Percentiles rank a stretch among this genome's conserved stretches.
These are phyloP conservation scores for Plantago elongata DNA, from an alignment of 257 asterid genomes.

Conservation along the genomic window DNA sequence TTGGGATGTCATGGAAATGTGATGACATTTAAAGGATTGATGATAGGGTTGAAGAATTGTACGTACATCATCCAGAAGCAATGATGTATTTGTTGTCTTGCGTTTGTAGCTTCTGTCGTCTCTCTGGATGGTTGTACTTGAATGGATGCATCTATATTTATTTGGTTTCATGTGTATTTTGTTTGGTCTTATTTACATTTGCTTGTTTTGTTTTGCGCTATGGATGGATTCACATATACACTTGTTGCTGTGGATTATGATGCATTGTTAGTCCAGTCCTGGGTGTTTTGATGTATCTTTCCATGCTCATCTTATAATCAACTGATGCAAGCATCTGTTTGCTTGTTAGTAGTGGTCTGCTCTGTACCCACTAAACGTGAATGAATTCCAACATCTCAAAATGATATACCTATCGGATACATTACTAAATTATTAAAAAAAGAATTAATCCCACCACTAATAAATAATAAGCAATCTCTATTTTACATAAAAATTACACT, in stretches of 20 bases:
- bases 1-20: conserved; percentile 29
- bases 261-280: no score
- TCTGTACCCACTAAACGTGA: no score
- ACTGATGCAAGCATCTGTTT: no score
- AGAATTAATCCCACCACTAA: no score
- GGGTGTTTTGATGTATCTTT: neutral
- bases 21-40: conserved; percentile 29
- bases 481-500: no score
- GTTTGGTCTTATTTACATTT: neutral
- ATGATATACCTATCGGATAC: no score
- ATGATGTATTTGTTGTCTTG: conserved; percentile 29
- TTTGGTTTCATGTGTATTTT: conserved; percentile 8
- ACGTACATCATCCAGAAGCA: conserved; percentile 24
- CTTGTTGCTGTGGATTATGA: neutral
- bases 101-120: conserved; percentile 9
- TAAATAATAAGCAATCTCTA: no score
- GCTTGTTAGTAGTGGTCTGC: no score
- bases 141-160: conserved; percentile 1
- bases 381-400: no score
- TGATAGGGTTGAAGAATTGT: conserved; percentile 20
- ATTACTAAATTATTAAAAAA: no score
- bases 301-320: neutral
- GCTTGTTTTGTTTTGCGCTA: neutral
- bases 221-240: neutral
- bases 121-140: conserved; percentile 12